Base-by-base conservation (phyloP, 805 yeast genomes). In the Wickerhamomyces kurtzmanii region DNA sequence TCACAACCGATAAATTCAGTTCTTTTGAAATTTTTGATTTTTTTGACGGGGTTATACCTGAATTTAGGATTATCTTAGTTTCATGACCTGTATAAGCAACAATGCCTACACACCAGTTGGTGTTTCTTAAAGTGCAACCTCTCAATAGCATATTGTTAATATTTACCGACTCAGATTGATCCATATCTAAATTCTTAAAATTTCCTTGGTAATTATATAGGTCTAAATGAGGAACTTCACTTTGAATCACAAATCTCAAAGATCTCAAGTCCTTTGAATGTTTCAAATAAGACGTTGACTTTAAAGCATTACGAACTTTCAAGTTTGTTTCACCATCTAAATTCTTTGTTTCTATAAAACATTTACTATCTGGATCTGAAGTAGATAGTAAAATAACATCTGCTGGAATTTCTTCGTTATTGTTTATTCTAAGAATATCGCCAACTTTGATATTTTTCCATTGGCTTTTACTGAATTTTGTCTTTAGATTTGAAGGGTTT, bases 221-320 rank as follows among this genome's bases (percentile, higher is more conserved):
- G 45, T 78, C 77, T 6, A 83, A 62, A 47, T 79, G 84, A 15
- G 93, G 93, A 4, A 86, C 89, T 53, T 81, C 91, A 57, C 82
- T 72, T 34, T 78, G 82, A 15, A 81, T 53, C 64, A 75, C 67
- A 42, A 79, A 79, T 33, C 60, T 61, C 30, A 66, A 53, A 37
- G 64, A 55, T 7, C 62, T 53, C 22, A 70, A 47, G 35, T 71
- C 75, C 32, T 57, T 55, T 3, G 69, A 50, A 26, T 60, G 65
- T 31, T 62, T 55, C 10, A 68, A 57, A 20, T 54, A 57, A 8
- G 68, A 51, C 21, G 78, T 65, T 39, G 72, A 68, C 42, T 75
- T 71, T 39, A 81, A 51, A 6, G 86, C 77, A 47, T 75, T 80
- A 42, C 77, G 75, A 25, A 76, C 74, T 51, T 81, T 81, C 52